A percentile compares a stretch with the other conserved stretches of the same genome.
Evolutionary conservation across 2,329 filamentous ascomycete genomes (phyloP).

Genomic region (Dactylellina cionopaga): DNA sequence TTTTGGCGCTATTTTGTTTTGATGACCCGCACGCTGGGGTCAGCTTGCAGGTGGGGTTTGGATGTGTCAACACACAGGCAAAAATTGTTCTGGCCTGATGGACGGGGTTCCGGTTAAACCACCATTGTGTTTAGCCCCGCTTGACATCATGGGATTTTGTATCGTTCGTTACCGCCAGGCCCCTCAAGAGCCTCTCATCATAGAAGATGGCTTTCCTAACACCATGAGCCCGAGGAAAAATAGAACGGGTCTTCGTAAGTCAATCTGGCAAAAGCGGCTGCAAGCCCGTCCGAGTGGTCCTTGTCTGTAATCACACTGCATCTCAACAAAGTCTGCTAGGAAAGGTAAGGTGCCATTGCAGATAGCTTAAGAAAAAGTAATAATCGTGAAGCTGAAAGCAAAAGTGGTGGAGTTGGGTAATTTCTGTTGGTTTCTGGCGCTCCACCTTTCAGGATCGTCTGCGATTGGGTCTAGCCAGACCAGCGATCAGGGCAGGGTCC

Average conservation of each 20-base stretch:
- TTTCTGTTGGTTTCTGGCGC: slow-evolving; percentile 31
- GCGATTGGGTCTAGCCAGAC: slow-evolving; percentile 44
- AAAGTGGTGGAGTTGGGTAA: slow-evolving; percentile 22
- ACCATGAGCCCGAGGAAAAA: too few species aligned
- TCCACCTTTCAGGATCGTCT: slow-evolving; percentile 32
- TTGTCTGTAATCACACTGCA: slow-evolving; percentile 42
- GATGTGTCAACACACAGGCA: too few species aligned
- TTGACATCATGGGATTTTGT: slow-evolving; percentile 35
- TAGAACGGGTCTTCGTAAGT: too few species aligned
- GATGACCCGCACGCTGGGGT: too few species aligned
- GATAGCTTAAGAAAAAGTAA: slow-evolving; percentile 30
- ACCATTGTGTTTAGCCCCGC: slow-evolving; percentile 39
- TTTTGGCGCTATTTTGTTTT: too few species aligned
- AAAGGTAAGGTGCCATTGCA: slow-evolving; percentile 24
- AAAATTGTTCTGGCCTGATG: slow-evolving; percentile 8
- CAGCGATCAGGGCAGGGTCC: too few species aligned
- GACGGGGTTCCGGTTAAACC: slow-evolving; percentile 44
- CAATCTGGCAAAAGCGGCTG: too few species aligned
- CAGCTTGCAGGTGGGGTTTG: too few species aligned
- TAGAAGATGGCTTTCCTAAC: too few species aligned
- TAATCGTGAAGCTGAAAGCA: slow-evolving; percentile 28
- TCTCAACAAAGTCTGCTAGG: slow-evolving; percentile 40
- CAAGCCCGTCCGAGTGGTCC: too few species aligned
- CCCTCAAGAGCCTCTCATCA: background rate
- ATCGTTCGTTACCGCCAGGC: slow-evolving; percentile 12